Evolutionary conservation across 1,139 yeast species (phyloP), one percentile per base, ranked within the genome.

Genomic region (Diutina mesorugosa): DNA sequence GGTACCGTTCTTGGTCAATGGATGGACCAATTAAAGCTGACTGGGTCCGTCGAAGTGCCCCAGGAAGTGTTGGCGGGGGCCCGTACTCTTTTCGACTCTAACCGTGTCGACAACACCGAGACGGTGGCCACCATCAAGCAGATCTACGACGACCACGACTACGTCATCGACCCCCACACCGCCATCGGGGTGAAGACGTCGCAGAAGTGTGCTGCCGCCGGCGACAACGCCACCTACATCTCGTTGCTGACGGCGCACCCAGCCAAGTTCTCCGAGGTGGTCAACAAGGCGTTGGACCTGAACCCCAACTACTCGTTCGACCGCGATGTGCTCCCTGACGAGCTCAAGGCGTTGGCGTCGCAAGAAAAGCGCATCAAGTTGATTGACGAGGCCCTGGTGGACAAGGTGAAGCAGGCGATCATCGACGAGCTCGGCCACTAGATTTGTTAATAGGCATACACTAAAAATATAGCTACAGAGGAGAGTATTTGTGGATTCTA

Each of bases 221-320:
- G 64, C n/a, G 63, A 70, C 21, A 67, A 73, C 35, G 68, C 77
- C 53, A 71, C 75, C 57, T 89, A 89, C 69, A 79, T 93, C 56
- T 88, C 97, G 6, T 81, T 93, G 60, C 87, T 98, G 2, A 93
- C 99, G 53, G 99, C 99, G 7, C 99, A 93, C 68, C 99, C 99
- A 51, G 99, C 99, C 59, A 93, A 93, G 72, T 93, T 93, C 67
- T 89, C 97, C 32, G 97, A 90, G 61, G 99, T 96, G 56, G 99
- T 93, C 21, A 87, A 90, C 69, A 75, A 80, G 64, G 90, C 98
- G 1, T 80, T 93, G 63, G 69, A 72, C 55, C 78, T 78, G 1
- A 76, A 83, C 60, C 80, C 78, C 29, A 90, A 83, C 29, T 95
- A 91, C 72, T 83, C 90, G 5, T 93, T 93, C 66, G 97, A 90